phyloP scores from a whole-genome alignment of 2,329 filamentous ascomycete genomes.

The Colletotrichum noveboracense region DNA sequence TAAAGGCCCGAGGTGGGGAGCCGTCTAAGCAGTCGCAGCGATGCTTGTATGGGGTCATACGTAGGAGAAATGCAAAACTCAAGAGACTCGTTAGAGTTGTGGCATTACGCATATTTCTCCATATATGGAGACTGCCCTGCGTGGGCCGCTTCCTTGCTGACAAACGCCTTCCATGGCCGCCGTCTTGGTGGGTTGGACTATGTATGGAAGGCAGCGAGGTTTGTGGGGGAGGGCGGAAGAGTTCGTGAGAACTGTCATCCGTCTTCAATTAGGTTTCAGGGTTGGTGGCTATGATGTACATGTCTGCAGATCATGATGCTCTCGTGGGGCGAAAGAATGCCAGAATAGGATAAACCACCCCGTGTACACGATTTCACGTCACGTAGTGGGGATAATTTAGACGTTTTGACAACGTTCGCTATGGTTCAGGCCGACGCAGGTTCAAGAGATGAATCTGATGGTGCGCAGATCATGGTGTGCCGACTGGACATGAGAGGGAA shows the following conservation, averaged over 20 bases:
- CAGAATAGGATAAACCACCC: background rate
- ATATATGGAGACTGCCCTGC: background rate
- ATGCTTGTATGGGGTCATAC: background rate
- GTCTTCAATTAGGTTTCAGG: background rate
- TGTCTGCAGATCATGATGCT: background rate
- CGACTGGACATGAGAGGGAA: background rate
- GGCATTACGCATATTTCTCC: background rate
- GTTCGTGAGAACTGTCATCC: background rate
- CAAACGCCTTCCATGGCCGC: background rate
- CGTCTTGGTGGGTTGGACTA: background rate
- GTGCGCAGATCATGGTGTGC: background rate
- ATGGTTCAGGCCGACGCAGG: background rate
- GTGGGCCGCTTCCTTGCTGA: background rate
- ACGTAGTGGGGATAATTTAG: background rate
- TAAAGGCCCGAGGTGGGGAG: background rate
- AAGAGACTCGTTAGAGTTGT: background rate
- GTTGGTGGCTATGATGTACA: background rate
- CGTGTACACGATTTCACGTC: background rate
- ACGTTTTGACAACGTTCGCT: background rate
- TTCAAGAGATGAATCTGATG: background rate
- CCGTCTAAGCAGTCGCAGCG: background rate
- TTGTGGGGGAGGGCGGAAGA: background rate
- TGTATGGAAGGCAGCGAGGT: background rate
- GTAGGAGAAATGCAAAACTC: background rate
- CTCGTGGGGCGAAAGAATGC: background rate